Percentiles rank a stretch among this genome's conserved stretches.
Evolutionary conservation across 345 rosid species (phyloP).

Genomic region (Tarenaya hassleriana): DNA sequence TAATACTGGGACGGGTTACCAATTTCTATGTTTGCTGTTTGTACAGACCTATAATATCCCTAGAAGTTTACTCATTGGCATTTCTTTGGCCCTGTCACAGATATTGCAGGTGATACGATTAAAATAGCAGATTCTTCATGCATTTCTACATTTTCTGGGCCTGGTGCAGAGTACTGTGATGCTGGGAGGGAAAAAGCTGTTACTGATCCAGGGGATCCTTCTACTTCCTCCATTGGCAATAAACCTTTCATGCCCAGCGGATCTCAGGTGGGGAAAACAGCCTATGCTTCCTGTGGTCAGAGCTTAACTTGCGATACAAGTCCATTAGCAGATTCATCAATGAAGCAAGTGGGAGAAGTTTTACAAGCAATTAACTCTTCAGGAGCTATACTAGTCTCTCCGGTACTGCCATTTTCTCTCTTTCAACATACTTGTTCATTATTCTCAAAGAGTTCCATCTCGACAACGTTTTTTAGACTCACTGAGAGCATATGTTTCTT

Average conservation of each 20-base stretch:
- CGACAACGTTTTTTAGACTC: constrained; percentile 9
- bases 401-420: constrained; percentile 30
- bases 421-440: constrained; percentile 6
- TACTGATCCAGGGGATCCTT: constrained; percentile 37
- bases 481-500: constrained; percentile 1
- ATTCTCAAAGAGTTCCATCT: constrained; percentile 1
- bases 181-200: constrained; percentile 28
- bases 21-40: no score
- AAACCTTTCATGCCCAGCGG: constrained; percentile 24
- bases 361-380: constrained; percentile 34
- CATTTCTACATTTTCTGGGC: constrained; percentile 28
- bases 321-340: constrained; percentile 27
- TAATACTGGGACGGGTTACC: no score
- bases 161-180: constrained; percentile 27
- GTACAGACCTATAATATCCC: no score
- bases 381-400: constrained; percentile 33
- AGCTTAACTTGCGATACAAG: constrained; percentile 47
- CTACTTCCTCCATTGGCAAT: constrained; percentile 36
- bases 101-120: constrained; percentile 27
- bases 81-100: not conserved
- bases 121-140: constrained; percentile 22
- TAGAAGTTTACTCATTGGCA: constrained; percentile 7
- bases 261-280: constrained; percentile 37
- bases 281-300: constrained; percentile 39
- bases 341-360: constrained; percentile 34